phyloP scores from a whole-genome alignment of 768 basidiomycete genomes.

The Suillus hirtellus region DNA sequence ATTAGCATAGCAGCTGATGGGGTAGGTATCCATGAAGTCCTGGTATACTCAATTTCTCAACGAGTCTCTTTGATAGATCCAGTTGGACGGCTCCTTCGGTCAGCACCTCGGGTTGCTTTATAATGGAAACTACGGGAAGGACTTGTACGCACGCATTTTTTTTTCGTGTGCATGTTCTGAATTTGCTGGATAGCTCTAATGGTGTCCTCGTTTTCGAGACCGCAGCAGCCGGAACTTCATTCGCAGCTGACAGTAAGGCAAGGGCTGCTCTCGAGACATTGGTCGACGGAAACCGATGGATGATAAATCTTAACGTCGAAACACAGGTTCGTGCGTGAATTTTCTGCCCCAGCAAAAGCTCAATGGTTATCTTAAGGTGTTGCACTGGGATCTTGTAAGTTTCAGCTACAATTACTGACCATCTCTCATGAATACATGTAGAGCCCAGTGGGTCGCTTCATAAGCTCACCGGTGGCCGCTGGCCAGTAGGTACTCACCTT shows the following conservation, averaged over 20 bases:
- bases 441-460: constrained; percentile 66
- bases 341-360: background rate
- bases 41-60: background rate
- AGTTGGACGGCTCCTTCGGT: constrained; percentile 29
- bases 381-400: constrained; percentile 76
- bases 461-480: constrained; percentile 61
- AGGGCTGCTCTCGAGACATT: constrained; percentile 53
- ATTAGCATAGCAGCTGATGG: constrained; percentile 53
- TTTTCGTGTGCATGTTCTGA: background rate
- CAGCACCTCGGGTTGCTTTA: constrained; percentile 67
- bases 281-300: constrained; percentile 65
- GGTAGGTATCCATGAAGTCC: constrained; percentile 36
- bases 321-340: constrained; percentile 41
- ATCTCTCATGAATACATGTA: constrained; percentile 25
- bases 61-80: constrained; percentile 7
- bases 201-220: constrained; percentile 63
- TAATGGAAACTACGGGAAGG: constrained; percentile 70
- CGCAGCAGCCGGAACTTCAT: constrained; percentile 59
- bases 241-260: constrained; percentile 44
- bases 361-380: constrained; percentile 9
- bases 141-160: constrained; percentile 35
- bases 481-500: constrained; percentile 36
- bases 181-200: constrained; percentile 44
- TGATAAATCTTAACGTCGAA: constrained; percentile 61
- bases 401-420: background rate